These are phyloP conservation scores for Fusarium burgessii DNA, from an alignment of 2,329 filamentous ascomycete species.

Conservation along the genomic window DNA sequence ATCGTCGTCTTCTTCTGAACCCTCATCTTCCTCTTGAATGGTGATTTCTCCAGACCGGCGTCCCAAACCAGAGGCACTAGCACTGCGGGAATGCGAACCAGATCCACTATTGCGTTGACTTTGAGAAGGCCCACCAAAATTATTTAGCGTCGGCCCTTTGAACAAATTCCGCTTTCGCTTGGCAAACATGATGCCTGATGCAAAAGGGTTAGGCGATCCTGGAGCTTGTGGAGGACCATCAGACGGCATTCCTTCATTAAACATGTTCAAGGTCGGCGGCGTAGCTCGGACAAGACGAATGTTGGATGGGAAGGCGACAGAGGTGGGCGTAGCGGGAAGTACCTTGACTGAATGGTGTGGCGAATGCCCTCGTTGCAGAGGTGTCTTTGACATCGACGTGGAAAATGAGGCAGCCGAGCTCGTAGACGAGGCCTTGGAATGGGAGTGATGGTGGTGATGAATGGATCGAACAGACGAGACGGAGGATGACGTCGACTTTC, in stretches of 20 bases:
- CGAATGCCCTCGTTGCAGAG: conserved; percentile 72
- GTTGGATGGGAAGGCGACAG: conserved; percentile 81
- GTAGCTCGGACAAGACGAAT: conserved; percentile 81
- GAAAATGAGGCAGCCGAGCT: conserved; percentile 83
- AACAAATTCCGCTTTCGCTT: conserved; percentile 85
- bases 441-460: conserved; percentile 85
- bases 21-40: conserved; percentile 75
- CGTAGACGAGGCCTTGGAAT: conserved; percentile 94
- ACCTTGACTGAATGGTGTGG: conserved; percentile 95
- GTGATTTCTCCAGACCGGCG: conserved; percentile 79
- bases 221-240: conserved; percentile 55
- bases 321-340: conserved; percentile 88
- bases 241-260: conserved; percentile 69
- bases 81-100: conserved; percentile 65
- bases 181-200: conserved; percentile 78
- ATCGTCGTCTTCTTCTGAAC: conserved; percentile 59
- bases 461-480: conserved; percentile 94
- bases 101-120: conserved; percentile 52
- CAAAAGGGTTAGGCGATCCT: conserved; percentile 69
- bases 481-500: conserved; percentile 96
- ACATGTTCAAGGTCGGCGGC: conserved; percentile 62
- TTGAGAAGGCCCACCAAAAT: conserved; percentile 59
- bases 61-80: conserved; percentile 72
- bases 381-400: conserved; percentile 76
- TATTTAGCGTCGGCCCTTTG: conserved; percentile 79